Evolutionary conservation across 2,329 filamentous ascomycete genomes (phyloP).

Genomic region (Aureobasidium lini): DNA sequence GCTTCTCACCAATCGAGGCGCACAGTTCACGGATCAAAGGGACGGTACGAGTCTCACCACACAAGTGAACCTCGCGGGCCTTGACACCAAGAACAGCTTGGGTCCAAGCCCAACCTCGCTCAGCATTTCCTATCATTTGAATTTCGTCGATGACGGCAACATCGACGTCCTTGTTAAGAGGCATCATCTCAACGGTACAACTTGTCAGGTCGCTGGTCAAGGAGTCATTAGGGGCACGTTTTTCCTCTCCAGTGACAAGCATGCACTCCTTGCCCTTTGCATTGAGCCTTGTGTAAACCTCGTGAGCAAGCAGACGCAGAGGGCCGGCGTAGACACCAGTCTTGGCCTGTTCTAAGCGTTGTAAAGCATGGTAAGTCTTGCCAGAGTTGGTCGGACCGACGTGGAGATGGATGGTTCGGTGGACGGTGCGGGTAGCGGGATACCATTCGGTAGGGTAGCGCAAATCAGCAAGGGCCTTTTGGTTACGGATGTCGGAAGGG

Average conservation of each 20-base stretch:
- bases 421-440: constrained; percentile 69
- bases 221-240: constrained; percentile 46
- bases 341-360: constrained; percentile 68
- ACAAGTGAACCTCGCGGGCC: constrained; percentile 85
- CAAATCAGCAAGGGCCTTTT: constrained; percentile 66
- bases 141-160: constrained; percentile 98
- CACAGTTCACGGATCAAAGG: constrained; percentile 71
- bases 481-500: constrained; percentile 48
- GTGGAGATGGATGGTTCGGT: constrained; percentile 81
- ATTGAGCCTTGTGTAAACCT: constrained; percentile 82
- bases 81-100: constrained; percentile 79
- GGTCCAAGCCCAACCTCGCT: constrained; percentile 92
- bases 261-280: constrained; percentile 71
- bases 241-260: constrained; percentile 85
- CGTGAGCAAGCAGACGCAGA: constrained; percentile 78
- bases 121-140: constrained; percentile 79
- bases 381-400: constrained; percentile 97
- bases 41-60: constrained; percentile 79
- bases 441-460: constrained; percentile 92
- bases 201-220: constrained; percentile 56
- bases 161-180: constrained; percentile 56
- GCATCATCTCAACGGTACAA: constrained; percentile 91
- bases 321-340: constrained; percentile 86
- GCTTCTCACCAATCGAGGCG: constrained; percentile 70
- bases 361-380: constrained; percentile 91